Conservation (phyloP, 176 grass and related monocot species). For the Aegilops sharonensis region DNA sequence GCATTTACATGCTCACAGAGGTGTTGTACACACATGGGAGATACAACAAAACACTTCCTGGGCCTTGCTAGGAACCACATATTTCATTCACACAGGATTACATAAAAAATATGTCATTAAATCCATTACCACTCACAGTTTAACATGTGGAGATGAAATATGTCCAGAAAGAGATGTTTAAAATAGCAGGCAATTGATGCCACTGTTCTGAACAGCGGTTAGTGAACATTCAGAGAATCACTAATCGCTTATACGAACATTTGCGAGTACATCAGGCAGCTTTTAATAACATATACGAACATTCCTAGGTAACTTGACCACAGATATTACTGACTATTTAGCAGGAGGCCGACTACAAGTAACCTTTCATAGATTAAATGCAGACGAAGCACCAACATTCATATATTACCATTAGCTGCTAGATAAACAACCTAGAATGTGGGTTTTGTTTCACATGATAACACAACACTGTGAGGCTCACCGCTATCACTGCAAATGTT, state of each 20-base stretch:
- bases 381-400: background rate
- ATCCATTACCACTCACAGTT: background rate
- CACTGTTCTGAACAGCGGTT: background rate
- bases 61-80: slow-evolving; percentile 19
- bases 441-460: background rate
- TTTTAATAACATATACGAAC: background rate
- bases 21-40: background rate
- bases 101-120: background rate
- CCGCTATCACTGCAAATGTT: background rate
- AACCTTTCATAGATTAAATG: background rate
- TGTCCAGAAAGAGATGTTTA: background rate
- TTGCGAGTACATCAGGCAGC: background rate
- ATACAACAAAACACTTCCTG: slow-evolving; percentile 17
- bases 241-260: background rate
- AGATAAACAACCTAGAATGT: background rate
- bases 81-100: slow-evolving; percentile 9
- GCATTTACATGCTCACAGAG: slow-evolving; percentile 1
- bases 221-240: background rate
- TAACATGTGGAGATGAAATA: background rate
- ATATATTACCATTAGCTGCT: background rate
- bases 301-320: background rate
- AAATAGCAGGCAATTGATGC: background rate
- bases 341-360: background rate
- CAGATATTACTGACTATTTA: background rate
- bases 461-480: background rate